Base-by-base conservation (phyloP, 768 basidiomycete species). In the Amyloporia xantha region DNA sequence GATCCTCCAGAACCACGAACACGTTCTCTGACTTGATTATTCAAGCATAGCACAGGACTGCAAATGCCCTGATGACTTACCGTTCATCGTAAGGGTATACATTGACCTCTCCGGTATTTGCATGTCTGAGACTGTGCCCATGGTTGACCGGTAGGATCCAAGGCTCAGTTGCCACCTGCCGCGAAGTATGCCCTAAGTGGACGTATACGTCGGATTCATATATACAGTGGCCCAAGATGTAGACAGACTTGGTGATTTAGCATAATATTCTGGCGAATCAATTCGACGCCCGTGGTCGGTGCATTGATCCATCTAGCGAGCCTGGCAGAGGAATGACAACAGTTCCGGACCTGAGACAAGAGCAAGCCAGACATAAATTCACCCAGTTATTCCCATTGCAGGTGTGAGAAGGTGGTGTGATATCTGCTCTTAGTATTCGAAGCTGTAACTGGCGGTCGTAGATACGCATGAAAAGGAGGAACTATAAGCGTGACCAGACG, bases 281-380 rank as follows among this genome's bases (percentile, higher is more conserved):
- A 73, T 44, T 82, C 76, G 19, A 90, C 65, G 24, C 86, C 85
- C 47, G 77, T 75, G 10, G 81, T 73, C 3, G 88, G 87, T n/a
- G 87, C 84, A 65, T 90, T 88, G 24, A 82, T 76, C 88, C 86
- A 89, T 54, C 88, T 77, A 37, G 85, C 88, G 45, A 91, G 68
- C 40, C 87, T 89, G 25, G 23, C 25, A 33, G 44, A 4, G 30
- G 4, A 19, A 24, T 39, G 35, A 4, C 5, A 26, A 33, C 23
- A 4, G 26, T 10, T 33, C 23, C 7, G 20, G 12, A 23, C 24
- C 20, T 24, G 39, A 38, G 21, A 19, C n/a, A 19, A n/a, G 30
- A n/a, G 37, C 41, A 30, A 44, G 26, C 3, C 19, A 3, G 11
- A 42, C 48, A 2, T 41, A n/a, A n/a, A n/a, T n/a, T n/a, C n/a